These are phyloP conservation scores for Sphagnum fallax DNA, from an alignment of 228 moss, liverwort and hornwort genomes.

Conservation along the genomic window DNA sequence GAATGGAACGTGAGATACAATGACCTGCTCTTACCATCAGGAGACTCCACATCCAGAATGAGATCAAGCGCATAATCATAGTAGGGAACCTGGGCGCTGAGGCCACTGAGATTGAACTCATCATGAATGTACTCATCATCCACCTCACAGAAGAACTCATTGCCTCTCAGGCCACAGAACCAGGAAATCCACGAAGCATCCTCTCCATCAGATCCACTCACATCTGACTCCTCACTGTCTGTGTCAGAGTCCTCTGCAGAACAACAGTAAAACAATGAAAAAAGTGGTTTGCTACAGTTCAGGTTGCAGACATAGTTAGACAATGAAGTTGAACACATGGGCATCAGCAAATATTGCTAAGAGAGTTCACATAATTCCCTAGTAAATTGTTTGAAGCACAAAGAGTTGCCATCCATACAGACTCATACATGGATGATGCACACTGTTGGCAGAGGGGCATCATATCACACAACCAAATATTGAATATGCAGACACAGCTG, in stretches of 20 bases:
- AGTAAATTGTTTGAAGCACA: no score
- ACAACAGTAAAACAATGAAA: background rate
- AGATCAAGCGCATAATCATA: conserved; percentile 96
- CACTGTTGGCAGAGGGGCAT: no score
- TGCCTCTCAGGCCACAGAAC: conserved; percentile 98
- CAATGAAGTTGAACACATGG: no score
- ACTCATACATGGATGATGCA: no score
- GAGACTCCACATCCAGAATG: conserved; percentile 92
- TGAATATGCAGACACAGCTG: no score
- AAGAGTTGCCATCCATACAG: no score
- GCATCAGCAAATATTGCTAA: no score
- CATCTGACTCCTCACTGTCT: conserved; percentile 96
- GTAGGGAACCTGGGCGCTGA: conserved; percentile 92
- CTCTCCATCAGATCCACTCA: conserved; percentile 96
- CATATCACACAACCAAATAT: no score
- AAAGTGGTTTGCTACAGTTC: no score
- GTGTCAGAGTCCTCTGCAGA: conserved; percentile 85
- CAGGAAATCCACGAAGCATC: conserved; percentile 97
- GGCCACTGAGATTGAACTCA: conserved; percentile 95
- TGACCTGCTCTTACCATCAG: conserved; percentile 45
- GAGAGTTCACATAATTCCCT: no score
- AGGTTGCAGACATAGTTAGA: no score
- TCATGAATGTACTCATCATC: conserved; percentile 99
- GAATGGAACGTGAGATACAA: background rate
- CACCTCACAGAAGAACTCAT: conserved; percentile 98